These are phyloP conservation scores for Aspergillus taichungensis DNA, from an alignment of 495 filamentous ascomycete species.

Conservation along the genomic window DNA sequence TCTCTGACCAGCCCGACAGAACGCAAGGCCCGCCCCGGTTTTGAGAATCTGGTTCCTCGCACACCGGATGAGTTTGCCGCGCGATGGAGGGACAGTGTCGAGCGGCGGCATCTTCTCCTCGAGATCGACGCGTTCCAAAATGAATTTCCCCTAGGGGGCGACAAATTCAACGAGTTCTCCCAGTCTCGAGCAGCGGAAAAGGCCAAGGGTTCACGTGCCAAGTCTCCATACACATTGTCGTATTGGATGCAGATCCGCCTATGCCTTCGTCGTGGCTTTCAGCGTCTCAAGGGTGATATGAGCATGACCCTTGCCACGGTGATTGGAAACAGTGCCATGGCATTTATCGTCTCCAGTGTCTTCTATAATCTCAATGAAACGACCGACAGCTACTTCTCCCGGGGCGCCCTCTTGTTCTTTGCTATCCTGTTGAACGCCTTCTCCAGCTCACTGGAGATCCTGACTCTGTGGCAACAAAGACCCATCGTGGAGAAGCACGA, in stretches of 20 bases:
- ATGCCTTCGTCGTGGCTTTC: conserved; percentile 68
- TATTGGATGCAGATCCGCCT: conserved; percentile 60
- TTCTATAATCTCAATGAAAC: conserved; percentile 63
- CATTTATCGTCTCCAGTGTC: conserved; percentile 70
- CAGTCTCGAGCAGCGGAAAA: conserved; percentile 51
- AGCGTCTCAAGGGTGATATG: conserved; percentile 57
- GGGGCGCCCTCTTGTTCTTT: conserved; percentile 83
- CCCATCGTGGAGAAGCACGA: conserved; percentile 88
- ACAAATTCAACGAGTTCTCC: conserved; percentile 58
- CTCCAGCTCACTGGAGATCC: conserved; percentile 61
- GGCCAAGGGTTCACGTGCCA: conserved; percentile 45
- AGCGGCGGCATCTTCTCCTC: conserved; percentile 51
- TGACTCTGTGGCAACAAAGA: conserved; percentile 78
- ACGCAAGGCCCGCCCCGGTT: conserved; percentile 54
- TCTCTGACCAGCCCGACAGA: conserved; percentile 67
- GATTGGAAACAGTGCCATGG: conserved; percentile 65
- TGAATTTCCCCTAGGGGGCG: conserved; percentile 53
- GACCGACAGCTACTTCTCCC: conserved; percentile 64
- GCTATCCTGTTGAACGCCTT: conserved; percentile 82
- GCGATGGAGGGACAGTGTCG: conserved; percentile 66
- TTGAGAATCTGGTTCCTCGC: conserved; percentile 54
- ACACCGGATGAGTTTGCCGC: conserved; percentile 71
- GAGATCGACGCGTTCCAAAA: conserved; percentile 66
- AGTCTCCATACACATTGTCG: conserved; percentile 72
- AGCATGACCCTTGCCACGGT: conserved; percentile 60